These are phyloP conservation scores for Vitis cinerea DNA, from an alignment of 164 flowering plant genomes.

Conservation along the genomic window DNA sequence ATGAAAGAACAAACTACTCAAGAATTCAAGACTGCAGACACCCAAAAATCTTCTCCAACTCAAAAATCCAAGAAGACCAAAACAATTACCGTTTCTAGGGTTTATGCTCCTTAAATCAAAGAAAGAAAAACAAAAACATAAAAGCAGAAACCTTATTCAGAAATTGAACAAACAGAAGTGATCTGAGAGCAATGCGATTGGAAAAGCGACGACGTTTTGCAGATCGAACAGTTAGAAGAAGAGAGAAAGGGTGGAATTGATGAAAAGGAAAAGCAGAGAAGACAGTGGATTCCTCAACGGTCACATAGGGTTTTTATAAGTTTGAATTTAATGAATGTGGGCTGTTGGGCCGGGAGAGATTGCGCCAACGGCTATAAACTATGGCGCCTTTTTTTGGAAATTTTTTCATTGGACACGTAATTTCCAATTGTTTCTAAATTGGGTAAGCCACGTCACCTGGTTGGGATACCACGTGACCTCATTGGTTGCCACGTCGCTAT, in stretches of 20 bases:
- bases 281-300: neutral
- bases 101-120: too few relatives aligned
- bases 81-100: too few relatives aligned
- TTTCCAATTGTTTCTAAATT: too few relatives aligned
- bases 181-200: neutral
- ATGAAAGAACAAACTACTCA: too few relatives aligned
- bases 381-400: neutral
- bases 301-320: constrained; percentile 11
- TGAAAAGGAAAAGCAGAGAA: constrained; percentile 3
- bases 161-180: neutral
- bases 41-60: too few relatives aligned
- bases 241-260: constrained; percentile 10
- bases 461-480: too few relatives aligned
- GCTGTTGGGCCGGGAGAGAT: constrained; percentile 17
- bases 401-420: constrained; percentile 18
- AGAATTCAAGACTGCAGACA: too few relatives aligned
- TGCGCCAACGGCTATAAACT: constrained; percentile 19
- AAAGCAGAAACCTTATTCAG: neutral
- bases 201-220: neutral
- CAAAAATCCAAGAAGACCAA: too few relatives aligned
- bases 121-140: neutral
- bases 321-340: constrained; percentile 22
- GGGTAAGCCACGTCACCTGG: too few relatives aligned
- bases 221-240: constrained; percentile 5
- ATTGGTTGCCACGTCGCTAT: too few relatives aligned